phyloP scores from a whole-genome alignment of 164 flowering plant genomes.

The Nelumbo lutea region DNA sequence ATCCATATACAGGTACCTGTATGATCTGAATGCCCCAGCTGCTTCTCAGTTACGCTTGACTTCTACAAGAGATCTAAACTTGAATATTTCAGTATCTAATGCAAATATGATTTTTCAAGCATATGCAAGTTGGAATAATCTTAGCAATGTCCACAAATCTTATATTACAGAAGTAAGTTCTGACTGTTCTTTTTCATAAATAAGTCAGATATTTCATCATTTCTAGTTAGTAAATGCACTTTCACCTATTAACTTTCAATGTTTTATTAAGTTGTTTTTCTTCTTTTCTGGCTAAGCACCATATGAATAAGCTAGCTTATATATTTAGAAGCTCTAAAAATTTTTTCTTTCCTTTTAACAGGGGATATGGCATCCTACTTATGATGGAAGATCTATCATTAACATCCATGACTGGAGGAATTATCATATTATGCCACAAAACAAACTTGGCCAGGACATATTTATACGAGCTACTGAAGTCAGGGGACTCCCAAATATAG shows the following conservation, averaged over 20 bases:
- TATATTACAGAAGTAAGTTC: constrained; percentile 34
- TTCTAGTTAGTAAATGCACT: background rate
- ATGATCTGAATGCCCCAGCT: constrained; percentile 57
- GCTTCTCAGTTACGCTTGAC: constrained; percentile 79
- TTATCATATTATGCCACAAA: constrained; percentile 71
- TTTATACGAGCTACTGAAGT: constrained; percentile 62
- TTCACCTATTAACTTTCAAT: background rate
- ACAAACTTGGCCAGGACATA: constrained; percentile 91
- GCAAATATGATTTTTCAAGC: constrained; percentile 93
- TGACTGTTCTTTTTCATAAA: constrained; percentile 5
- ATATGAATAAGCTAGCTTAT: background rate
- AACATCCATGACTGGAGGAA: constrained; percentile 56
- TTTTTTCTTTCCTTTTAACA: constrained; percentile 20
- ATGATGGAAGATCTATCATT: constrained; percentile 41
- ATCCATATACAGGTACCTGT: constrained; percentile 59
- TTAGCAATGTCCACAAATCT: constrained; percentile 50
- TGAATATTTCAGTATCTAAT: constrained; percentile 90
- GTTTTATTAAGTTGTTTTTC: background rate
- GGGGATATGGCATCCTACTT: constrained; percentile 42
- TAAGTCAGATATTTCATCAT: background rate
- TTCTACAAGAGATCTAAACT: constrained; percentile 67
- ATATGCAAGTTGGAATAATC: constrained; percentile 92
- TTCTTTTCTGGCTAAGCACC: background rate
- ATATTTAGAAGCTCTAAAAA: background rate
- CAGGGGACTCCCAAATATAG: constrained; percentile 43